These are phyloP conservation scores for Kitagawia praeruptora DNA, from an alignment of 129 eudicot genomes.

Conservation along the genomic window DNA sequence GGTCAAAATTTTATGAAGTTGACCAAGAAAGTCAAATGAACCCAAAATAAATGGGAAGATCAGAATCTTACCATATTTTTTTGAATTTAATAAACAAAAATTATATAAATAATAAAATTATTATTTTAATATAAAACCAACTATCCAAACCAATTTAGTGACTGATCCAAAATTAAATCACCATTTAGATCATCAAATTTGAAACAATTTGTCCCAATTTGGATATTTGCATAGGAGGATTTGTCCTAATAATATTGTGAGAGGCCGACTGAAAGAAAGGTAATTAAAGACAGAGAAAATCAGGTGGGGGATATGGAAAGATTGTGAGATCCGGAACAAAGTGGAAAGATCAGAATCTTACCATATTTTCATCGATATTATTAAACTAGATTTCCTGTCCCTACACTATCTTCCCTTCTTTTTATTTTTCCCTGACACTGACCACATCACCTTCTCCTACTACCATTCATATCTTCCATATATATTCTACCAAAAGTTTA, in stretches of 20 bases:
- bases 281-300: not conserved
- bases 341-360: slow-evolving; percentile 78
- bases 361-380: slow-evolving; percentile 20
- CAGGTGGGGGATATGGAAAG: slow-evolving; percentile 21
- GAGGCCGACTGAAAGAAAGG: not conserved
- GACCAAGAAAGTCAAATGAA: too few relatives aligned
- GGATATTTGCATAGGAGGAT: too few relatives aligned
- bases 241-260: not conserved
- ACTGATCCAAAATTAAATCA: too few relatives aligned
- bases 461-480: not conserved
- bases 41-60: too few relatives aligned
- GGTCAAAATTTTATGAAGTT: too few relatives aligned
- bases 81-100: too few relatives aligned
- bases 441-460: slow-evolving; percentile 5
- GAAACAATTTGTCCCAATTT: too few relatives aligned
- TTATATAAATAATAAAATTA: too few relatives aligned
- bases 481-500: not conserved
- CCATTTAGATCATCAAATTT: too few relatives aligned
- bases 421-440: slow-evolving; percentile 33
- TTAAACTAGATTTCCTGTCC: slow-evolving; percentile 34
- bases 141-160: too few relatives aligned
- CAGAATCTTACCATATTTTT: too few relatives aligned
- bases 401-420: slow-evolving; percentile 17
- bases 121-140: too few relatives aligned
- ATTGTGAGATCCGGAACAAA: slow-evolving; percentile 53